Evolutionary conservation across 108 stramenopile genomes (phyloP).

Genomic region (Pseudonitzschia pungens): DNA sequence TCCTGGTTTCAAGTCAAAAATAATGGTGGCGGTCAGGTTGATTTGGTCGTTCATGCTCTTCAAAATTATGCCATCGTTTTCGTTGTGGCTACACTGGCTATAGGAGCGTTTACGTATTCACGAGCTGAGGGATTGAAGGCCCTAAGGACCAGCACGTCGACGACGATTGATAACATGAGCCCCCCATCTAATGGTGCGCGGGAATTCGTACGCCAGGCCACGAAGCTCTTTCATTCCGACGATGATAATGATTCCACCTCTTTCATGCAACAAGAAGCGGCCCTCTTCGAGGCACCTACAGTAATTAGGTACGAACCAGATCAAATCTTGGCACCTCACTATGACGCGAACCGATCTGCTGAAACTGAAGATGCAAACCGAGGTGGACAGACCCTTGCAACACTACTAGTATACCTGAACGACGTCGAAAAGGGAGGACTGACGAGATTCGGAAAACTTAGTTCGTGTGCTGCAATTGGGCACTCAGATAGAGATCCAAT

Average conservation of each 20-base stretch:
- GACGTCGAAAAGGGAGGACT: slow-evolving; percentile 75
- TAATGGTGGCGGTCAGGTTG: slow-evolving; percentile 26
- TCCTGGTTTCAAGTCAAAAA: slow-evolving; percentile 63
- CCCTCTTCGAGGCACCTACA: slow-evolving; percentile 73
- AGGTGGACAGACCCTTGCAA: slow-evolving; percentile 79
- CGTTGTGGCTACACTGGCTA: slow-evolving; percentile 39
- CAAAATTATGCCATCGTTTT: slow-evolving; percentile 61
- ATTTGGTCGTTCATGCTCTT: slow-evolving; percentile 56
- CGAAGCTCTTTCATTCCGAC: slow-evolving; percentile 44
- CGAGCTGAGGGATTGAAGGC: slow-evolving; percentile 56
- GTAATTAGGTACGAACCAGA: slow-evolving; percentile 72
- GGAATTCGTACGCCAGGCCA: slow-evolving; percentile 53
- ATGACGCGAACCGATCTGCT: slow-evolving; percentile 76
- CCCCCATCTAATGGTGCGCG: slow-evolving; percentile 34
- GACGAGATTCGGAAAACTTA: slow-evolving; percentile 65
- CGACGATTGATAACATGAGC: slow-evolving; percentile 66
- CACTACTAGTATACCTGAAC: slow-evolving; percentile 78
- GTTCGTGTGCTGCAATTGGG: slow-evolving; percentile 19
- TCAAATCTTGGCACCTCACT: slow-evolving; percentile 74
- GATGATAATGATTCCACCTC: slow-evolving; percentile 1
- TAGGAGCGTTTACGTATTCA: slow-evolving; percentile 49
- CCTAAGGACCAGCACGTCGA: slow-evolving; percentile 68
- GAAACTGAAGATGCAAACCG: slow-evolving; percentile 73
- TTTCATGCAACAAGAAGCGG: slow-evolving; percentile 31
- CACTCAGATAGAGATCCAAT: background rate